These are phyloP conservation scores for Penstemon eatonii DNA, from an alignment of 257 asterid species.

Conservation along the genomic window DNA sequence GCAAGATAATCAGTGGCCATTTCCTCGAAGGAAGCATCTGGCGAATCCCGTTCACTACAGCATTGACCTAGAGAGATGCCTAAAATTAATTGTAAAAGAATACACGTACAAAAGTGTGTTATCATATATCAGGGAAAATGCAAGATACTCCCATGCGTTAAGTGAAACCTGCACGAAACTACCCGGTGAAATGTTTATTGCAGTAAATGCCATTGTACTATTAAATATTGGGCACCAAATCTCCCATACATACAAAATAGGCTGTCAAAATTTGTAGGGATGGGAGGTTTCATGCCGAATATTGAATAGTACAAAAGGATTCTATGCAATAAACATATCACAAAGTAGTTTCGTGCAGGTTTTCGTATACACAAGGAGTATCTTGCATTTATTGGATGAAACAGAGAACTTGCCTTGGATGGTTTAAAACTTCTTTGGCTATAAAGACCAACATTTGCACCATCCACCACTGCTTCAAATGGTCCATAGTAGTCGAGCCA, in stretches of 20 bases:
- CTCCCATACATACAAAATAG: too few species aligned
- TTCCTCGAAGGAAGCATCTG: constrained; percentile 77
- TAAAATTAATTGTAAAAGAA: neutral
- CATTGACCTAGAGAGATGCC: constrained; percentile 52
- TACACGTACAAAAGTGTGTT: too few species aligned
- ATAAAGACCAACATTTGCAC: constrained; percentile 79
- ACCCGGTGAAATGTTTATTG: too few species aligned
- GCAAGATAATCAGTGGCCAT: constrained; percentile 83
- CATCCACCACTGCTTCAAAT: constrained; percentile 88
- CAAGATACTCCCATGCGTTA: neutral
- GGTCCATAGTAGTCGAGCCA: constrained; percentile 92
- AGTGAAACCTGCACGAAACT: too few species aligned
- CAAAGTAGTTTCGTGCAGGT: too few species aligned
- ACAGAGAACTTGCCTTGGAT: constrained; percentile 54
- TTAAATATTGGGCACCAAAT: too few species aligned
- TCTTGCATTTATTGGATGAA: neutral
- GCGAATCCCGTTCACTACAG: constrained; percentile 75
- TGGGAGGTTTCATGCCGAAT: too few species aligned
- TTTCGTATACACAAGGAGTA: neutral
- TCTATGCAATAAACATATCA: too few species aligned
- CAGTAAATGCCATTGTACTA: too few species aligned
- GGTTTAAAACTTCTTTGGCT: constrained; percentile 71
- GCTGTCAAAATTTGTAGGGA: too few species aligned
- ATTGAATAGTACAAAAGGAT: too few species aligned
- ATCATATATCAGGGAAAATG: neutral